phyloP scores from a whole-genome alignment of 148 eudicot genomes.

The Heliamphora exappendiculata region DNA sequence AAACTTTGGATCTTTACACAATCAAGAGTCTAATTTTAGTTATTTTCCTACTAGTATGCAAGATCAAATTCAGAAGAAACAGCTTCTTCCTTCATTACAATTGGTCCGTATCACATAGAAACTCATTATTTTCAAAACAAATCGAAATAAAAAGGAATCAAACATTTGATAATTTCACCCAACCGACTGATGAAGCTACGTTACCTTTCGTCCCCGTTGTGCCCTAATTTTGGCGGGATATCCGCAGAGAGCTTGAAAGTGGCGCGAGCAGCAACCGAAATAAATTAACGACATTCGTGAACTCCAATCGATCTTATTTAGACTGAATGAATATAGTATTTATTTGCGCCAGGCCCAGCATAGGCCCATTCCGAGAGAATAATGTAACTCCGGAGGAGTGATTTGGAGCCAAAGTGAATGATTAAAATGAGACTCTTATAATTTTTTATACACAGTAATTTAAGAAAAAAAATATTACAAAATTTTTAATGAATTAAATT shows the following conservation, averaged over 20 bases:
- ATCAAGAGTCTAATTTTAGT: background rate
- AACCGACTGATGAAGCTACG: background rate
- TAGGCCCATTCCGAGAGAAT: background rate
- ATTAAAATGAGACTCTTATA: too few species aligned
- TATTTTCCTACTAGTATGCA: background rate
- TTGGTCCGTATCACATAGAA: background rate
- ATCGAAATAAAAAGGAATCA: background rate
- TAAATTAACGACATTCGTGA: background rate
- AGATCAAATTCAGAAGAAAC: background rate
- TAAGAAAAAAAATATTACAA: too few species aligned
- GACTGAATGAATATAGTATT: background rate
- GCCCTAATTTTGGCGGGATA: background rate
- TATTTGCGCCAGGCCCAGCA: background rate
- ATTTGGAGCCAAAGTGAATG: too few species aligned
- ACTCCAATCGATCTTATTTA: background rate
- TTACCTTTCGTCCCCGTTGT: background rate
- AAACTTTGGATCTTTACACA: background rate
- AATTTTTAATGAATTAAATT: too few species aligned
- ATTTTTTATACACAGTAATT: too few species aligned
- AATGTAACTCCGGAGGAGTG: too few species aligned
- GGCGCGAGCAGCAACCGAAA: conserved; percentile 1
- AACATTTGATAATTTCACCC: too few species aligned
- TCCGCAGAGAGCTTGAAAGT: background rate
- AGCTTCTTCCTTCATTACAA: background rate
- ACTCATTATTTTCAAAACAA: background rate